Percentiles rank a stretch among this genome's conserved stretches.
These are phyloP conservation scores for Ophiosphaerella korrae DNA, from an alignment of 2,329 filamentous ascomycete species.

Conservation along the genomic window DNA sequence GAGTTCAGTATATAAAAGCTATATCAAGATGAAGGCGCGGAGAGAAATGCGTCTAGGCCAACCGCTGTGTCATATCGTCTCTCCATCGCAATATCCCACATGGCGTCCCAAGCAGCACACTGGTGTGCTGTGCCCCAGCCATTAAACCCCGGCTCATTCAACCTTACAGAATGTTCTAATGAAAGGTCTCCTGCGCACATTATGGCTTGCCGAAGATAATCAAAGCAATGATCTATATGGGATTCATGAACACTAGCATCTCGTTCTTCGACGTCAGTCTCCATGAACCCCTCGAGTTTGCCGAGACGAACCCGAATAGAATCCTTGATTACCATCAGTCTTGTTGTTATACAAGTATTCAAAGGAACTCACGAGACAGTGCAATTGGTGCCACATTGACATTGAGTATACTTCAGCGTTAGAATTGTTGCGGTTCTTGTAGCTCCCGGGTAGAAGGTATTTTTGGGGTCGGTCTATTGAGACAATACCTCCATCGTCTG, in stretches of 20 bases:
- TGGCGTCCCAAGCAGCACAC: slow-evolving; percentile 4
- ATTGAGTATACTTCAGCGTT: slow-evolving; percentile 9
- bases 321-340: slow-evolving; percentile 2
- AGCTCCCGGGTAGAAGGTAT: slow-evolving; percentile 7
- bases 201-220: slow-evolving; percentile 8
- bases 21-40: too few relatives aligned
- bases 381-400: slow-evolving; percentile 10
- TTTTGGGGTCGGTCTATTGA: slow-evolving; percentile 1
- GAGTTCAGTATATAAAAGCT: too few relatives aligned
- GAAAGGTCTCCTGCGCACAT: slow-evolving; percentile 8
- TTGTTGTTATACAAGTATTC: neutral
- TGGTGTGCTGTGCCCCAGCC: slow-evolving; percentile 7
- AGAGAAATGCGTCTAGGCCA: neutral
- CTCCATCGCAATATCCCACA: slow-evolving; percentile 6
- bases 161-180: slow-evolving; percentile 6
- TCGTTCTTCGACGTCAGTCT: neutral
- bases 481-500: slow-evolving; percentile 8
- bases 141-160: slow-evolving; percentile 6
- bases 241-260: slow-evolving; percentile 1
- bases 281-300: slow-evolving; percentile 2
- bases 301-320: slow-evolving; percentile 4
- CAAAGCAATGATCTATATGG: slow-evolving; percentile 9
- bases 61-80: slow-evolving; percentile 1
- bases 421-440: slow-evolving; percentile 5
- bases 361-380: slow-evolving; percentile 4